These are phyloP conservation scores for Thraustotheca clavata DNA, from an alignment of 352 stramenopile species.

Conservation along the genomic window DNA sequence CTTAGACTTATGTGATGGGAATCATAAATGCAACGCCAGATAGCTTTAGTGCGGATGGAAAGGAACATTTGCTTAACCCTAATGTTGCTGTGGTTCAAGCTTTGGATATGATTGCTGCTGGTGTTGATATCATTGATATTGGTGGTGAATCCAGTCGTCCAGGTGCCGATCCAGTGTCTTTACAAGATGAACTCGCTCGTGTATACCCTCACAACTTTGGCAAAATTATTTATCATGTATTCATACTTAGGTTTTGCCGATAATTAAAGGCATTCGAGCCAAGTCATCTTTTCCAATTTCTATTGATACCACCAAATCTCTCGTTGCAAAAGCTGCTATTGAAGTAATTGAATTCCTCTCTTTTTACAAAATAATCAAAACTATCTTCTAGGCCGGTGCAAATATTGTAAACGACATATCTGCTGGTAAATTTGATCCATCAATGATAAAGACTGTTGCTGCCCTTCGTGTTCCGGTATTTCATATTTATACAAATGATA, in stretches of 20 bases:
- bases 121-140: slow-evolving; percentile 95
- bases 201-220: slow-evolving; percentile 27
- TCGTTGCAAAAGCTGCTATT: slow-evolving; percentile 85
- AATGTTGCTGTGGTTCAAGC: slow-evolving; percentile 73
- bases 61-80: slow-evolving; percentile 46
- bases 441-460: slow-evolving; percentile 88
- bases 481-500: background rate
- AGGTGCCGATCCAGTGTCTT: slow-evolving; percentile 77
- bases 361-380: background rate
- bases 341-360: slow-evolving; percentile 13
- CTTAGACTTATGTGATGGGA: slow-evolving; percentile 93
- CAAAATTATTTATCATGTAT: no score
- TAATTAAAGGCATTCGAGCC: slow-evolving; percentile 87
- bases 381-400: slow-evolving; percentile 60
- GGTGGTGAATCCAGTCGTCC: slow-evolving; percentile 98
- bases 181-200: slow-evolving; percentile 87
- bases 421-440: slow-evolving; percentile 83
- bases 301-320: slow-evolving; percentile 94
- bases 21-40: slow-evolving; percentile 99
- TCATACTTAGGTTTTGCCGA: slow-evolving; percentile 69
- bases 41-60: slow-evolving; percentile 94
- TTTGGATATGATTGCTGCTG: slow-evolving; percentile 81
- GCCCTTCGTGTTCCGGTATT: slow-evolving; percentile 72
- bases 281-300: slow-evolving; percentile 84
- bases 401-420: slow-evolving; percentile 98